Conservation (phyloP, 2,329 filamentous ascomycete genomes). For the Lachnellula hyalina region DNA sequence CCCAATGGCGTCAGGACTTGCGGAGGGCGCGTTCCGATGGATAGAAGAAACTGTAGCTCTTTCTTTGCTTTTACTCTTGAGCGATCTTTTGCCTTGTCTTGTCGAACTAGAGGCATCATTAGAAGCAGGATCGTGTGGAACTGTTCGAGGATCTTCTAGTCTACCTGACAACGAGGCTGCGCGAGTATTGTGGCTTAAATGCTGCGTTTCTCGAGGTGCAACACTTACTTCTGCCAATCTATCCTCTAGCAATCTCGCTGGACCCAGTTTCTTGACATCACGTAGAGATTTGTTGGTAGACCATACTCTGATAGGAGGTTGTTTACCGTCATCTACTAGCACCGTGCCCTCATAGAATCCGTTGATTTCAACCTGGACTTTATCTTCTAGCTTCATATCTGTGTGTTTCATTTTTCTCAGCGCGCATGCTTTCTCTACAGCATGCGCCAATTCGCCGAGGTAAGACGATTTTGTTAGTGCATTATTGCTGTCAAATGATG, state of each 20-base stretch:
- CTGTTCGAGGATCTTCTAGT: background rate
- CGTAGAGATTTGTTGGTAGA: conserved; percentile 5
- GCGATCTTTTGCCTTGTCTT: background rate
- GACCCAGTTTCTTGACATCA: background rate
- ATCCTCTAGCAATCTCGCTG: conserved; percentile 1
- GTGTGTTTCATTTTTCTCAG: conserved; percentile 4
- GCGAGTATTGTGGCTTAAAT: background rate
- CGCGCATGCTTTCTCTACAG: conserved; percentile 5
- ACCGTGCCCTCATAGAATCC: conserved; percentile 5
- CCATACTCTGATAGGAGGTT: conserved; percentile 4
- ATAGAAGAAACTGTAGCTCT: background rate
- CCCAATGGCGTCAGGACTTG: background rate
- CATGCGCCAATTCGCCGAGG: conserved; percentile 1
- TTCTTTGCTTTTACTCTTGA: background rate
- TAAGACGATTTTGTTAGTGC: conserved; percentile 2
- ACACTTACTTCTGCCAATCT: conserved; percentile 4
- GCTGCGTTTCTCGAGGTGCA: background rate
- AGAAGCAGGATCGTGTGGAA: background rate
- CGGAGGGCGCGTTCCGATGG: background rate
- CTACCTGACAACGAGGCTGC: conserved; percentile 1
- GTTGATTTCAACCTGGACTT: conserved; percentile 3
- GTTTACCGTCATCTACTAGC: background rate
- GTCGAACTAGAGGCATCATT: background rate
- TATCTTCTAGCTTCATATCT: conserved; percentile 1
- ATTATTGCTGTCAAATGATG: conserved; percentile 2